A percentile compares a stretch with the other conserved stretches of the same genome.
Conservation (phyloP, 148 eudicot species). For the Tetragonia tetragonoides region DNA sequence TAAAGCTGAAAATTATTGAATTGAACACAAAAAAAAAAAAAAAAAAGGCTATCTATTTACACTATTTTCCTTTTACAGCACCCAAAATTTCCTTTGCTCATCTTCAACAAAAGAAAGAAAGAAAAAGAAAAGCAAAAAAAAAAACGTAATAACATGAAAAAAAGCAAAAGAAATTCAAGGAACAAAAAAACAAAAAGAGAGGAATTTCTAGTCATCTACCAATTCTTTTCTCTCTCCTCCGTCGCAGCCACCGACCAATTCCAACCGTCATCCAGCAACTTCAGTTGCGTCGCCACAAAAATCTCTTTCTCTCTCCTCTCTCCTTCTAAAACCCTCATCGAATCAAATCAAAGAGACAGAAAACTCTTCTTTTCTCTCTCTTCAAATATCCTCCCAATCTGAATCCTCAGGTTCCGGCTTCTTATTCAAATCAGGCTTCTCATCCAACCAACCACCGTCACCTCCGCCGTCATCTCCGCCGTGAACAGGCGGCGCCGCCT, state of each 20-base stretch:
- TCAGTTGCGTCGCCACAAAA: neutral
- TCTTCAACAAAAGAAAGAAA: neutral
- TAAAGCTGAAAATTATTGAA: too few species aligned
- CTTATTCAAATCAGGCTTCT: constrained; percentile 78
- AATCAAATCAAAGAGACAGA: neutral
- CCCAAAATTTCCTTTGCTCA: constrained; percentile 21
- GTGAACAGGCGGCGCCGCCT: neutral
- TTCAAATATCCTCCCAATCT: constrained; percentile 30
- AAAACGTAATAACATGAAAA: constrained; percentile 5
- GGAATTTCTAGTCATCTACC: constrained; percentile 3
- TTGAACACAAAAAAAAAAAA: neutral
- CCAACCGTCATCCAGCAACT: neutral
- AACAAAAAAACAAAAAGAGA: neutral
- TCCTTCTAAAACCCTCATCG: neutral
- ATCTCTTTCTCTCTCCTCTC: neutral
- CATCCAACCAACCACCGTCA: constrained; percentile 29
- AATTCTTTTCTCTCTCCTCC: constrained; percentile 10
- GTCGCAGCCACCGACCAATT: constrained; percentile 26
- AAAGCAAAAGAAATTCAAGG: neutral
- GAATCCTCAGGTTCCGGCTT: constrained; percentile 75
- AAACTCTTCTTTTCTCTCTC: constrained; percentile 15
- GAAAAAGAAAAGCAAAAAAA: neutral
- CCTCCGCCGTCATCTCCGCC: constrained; percentile 1
- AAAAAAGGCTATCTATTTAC: constrained; percentile 27
- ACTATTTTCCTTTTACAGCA: constrained; percentile 32